Percentiles rank a stretch among this genome's conserved stretches.
These are phyloP conservation scores for Colletotrichum godetiae DNA, from an alignment of 2,329 filamentous ascomycete genomes.

Conservation along the genomic window DNA sequence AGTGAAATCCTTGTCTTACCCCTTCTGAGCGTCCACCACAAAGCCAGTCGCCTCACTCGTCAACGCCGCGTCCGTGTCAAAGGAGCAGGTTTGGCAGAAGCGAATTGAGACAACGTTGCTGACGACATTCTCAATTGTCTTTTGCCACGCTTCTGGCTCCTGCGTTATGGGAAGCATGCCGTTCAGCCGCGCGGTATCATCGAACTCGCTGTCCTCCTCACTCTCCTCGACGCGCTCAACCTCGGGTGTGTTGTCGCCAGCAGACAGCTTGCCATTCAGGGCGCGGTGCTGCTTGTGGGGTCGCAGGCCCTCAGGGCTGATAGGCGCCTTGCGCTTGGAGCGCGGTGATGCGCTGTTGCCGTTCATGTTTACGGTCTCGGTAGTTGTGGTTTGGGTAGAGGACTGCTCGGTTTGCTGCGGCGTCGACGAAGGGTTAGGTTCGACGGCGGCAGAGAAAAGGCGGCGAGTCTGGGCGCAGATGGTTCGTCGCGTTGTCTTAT, in stretches of 20 bases:
- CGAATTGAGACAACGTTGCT: slow-evolving; percentile 98
- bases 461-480: slow-evolving; percentile 1
- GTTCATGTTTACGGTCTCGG: slow-evolving; percentile 53
- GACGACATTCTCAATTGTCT: slow-evolving; percentile 93
- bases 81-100: slow-evolving; percentile 97
- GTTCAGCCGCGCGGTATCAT: slow-evolving; percentile 46
- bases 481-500: slow-evolving; percentile 27
- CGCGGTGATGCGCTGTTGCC: slow-evolving; percentile 52
- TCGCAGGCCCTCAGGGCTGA: slow-evolving; percentile 51
- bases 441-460: neutral
- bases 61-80: slow-evolving; percentile 95
- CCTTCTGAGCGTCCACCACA: slow-evolving; percentile 93
- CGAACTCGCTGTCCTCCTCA: slow-evolving; percentile 54
- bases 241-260: slow-evolving; percentile 62
- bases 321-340: slow-evolving; percentile 64
- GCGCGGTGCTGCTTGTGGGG: slow-evolving; percentile 55
- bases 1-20: slow-evolving; percentile 60
- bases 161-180: slow-evolving; percentile 33
- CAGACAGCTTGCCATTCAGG: slow-evolving; percentile 61
- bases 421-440: neutral
- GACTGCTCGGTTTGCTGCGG: neutral
- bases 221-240: slow-evolving; percentile 42
- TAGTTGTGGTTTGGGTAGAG: slow-evolving; percentile 6
- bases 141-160: slow-evolving; percentile 80
- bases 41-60: slow-evolving; percentile 98